Percentiles rank a stretch among this genome's conserved stretches.
Conservation (phyloP, 192 early-diverging fungal species). For the Cetraspora pellucida region DNA sequence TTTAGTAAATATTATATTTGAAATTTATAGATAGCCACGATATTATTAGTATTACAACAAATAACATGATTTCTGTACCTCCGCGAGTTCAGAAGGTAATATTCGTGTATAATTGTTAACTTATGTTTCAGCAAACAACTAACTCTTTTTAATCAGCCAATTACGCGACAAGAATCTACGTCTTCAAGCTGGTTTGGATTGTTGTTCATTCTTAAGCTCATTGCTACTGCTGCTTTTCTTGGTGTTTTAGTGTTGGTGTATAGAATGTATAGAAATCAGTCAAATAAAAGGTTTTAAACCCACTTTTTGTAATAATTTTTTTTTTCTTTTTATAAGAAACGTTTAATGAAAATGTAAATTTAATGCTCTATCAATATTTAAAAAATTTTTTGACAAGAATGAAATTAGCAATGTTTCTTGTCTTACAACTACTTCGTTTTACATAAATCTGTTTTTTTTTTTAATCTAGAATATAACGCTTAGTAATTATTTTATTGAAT, state of each 20-base stretch:
- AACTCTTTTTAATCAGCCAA: background rate
- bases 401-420: no score
- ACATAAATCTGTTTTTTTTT: no score
- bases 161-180: background rate
- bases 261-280: slow-evolving; percentile 29
- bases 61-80: slow-evolving; percentile 19
- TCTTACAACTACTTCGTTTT: no score
- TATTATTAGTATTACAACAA: slow-evolving; percentile 29
- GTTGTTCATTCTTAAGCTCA: slow-evolving; percentile 22
- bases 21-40: slow-evolving; percentile 29
- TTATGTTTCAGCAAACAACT: background rate
- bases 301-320: no score
- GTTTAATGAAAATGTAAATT: no score
- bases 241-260: slow-evolving; percentile 14
- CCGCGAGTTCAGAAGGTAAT: slow-evolving; percentile 22
- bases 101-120: background rate
- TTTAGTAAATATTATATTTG: background rate
- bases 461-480: no score
- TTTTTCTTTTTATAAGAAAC: no score
- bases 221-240: slow-evolving; percentile 14
- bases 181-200: slow-evolving; percentile 29
- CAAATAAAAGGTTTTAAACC: slow-evolving; percentile 32
- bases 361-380: no score
- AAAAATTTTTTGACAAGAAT: no score
- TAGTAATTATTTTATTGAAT: no score